Conservation (phyloP, 116 monocot genomes). For the Phalaenopsis hybrid region DNA sequence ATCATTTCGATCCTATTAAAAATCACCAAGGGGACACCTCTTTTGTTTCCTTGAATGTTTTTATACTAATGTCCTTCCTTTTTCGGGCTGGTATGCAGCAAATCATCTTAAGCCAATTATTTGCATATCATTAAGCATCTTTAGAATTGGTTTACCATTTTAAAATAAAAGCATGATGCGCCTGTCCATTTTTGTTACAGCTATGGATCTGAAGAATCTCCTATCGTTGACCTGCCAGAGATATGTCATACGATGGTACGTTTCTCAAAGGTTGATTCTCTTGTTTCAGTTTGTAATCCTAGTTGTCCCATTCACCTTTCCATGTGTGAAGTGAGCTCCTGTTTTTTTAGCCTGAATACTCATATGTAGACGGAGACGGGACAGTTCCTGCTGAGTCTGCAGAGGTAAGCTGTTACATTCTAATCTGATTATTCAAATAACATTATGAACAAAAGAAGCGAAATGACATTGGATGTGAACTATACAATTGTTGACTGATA, state of each 20-base stretch:
- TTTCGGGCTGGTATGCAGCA: neutral
- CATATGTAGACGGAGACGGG: constrained; percentile 86
- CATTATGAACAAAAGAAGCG: too few relatives aligned
- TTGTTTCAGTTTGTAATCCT: neutral
- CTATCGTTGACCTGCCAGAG: constrained; percentile 71
- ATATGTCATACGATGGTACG: constrained; percentile 63
- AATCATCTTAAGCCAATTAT: neutral
- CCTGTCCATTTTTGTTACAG: constrained; percentile 31
- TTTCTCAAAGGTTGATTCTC: neutral
- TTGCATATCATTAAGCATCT: neutral
- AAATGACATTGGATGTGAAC: too few relatives aligned
- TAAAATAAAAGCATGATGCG: neutral
- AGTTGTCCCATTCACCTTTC: neutral
- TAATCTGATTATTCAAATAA: neutral
- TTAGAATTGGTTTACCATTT: neutral
- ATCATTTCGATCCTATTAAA: neutral
- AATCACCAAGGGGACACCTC: neutral
- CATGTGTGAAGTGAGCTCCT: neutral
- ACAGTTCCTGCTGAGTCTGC: constrained; percentile 83
- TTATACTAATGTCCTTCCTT: neutral
- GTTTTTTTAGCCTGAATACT: constrained; percentile 58
- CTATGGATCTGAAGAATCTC: constrained; percentile 81
- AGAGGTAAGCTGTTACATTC: constrained; percentile 32
- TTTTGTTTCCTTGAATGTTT: neutral
- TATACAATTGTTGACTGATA: too few relatives aligned